Evolutionary conservation across 2,329 filamentous ascomycete species (phyloP).

Genomic region (Ceratocystis albifundus): DNA sequence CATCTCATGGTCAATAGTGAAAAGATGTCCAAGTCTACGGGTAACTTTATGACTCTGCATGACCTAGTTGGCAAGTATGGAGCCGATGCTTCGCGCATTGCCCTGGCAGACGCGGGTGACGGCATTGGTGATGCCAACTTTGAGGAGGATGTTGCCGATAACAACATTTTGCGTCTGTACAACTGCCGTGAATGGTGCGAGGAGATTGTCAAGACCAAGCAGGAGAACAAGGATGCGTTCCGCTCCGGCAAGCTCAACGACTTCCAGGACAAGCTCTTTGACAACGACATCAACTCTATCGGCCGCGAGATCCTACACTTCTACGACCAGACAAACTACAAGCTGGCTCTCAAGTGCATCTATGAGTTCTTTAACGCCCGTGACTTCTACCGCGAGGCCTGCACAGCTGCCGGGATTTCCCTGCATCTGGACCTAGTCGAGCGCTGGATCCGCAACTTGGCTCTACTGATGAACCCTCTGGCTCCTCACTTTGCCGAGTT

Average conservation of each 20-base stretch:
- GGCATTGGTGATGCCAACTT: conserved; percentile 95
- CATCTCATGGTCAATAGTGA: conserved; percentile 91
- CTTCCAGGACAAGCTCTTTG: conserved; percentile 81
- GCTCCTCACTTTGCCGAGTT: conserved; percentile 92
- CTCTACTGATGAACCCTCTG: conserved; percentile 68
- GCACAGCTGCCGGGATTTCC: conserved; percentile 61
- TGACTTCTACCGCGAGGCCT: conserved; percentile 81
- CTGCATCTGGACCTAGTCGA: conserved; percentile 75
- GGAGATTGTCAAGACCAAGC: conserved; percentile 61
- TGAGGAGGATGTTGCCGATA: conserved; percentile 87
- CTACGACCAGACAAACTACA: conserved; percentile 68
- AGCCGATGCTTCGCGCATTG: conserved; percentile 82
- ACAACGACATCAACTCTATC: conserved; percentile 81
- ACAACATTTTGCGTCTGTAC: conserved; percentile 74
- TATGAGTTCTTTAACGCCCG: conserved; percentile 85
- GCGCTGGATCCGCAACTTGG: conserved; percentile 77
- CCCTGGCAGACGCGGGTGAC: conserved; percentile 87
- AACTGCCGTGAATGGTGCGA: conserved; percentile 69
- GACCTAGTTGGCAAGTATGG: conserved; percentile 86
- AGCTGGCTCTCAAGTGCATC: conserved; percentile 50
- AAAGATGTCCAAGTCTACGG: conserved; percentile 97
- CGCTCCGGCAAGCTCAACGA: conserved; percentile 62
- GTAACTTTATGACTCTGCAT: conserved; percentile 87
- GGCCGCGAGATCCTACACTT: conserved; percentile 67
- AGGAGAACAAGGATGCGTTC: conserved; percentile 39